phyloP scores from a whole-genome alignment of 306 rosid genomes.

The Heteromeles arbutifolia region DNA sequence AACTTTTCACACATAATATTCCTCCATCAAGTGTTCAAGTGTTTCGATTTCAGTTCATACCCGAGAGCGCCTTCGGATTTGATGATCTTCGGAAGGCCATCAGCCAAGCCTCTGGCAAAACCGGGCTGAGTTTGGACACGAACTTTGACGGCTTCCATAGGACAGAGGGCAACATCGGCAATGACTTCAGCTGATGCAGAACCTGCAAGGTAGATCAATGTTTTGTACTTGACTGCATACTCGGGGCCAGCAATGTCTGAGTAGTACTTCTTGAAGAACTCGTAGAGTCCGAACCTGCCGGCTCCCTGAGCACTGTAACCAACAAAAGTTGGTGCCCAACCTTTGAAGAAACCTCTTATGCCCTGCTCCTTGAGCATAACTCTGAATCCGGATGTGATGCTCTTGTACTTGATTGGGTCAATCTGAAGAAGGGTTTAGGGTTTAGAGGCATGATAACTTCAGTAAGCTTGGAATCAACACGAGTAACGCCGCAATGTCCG shows the following conservation, averaged over 20 bases:
- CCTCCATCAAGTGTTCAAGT: not conserved
- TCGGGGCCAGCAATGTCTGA: constrained; percentile 73
- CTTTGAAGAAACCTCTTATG: constrained; percentile 53
- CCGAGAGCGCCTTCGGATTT: constrained; percentile 60
- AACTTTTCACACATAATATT: not conserved
- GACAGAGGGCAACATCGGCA: constrained; percentile 78
- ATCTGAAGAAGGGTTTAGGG: constrained; percentile 27
- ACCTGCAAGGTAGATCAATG: constrained; percentile 68
- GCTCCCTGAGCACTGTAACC: constrained; percentile 92
- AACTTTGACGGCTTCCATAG: constrained; percentile 86
- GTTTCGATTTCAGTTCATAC: constrained; percentile 17
- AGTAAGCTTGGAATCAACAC: not conserved
- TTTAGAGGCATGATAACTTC: not conserved
- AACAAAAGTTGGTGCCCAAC: constrained; percentile 78
- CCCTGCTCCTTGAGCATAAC: constrained; percentile 70
- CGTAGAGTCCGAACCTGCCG: constrained; percentile 69
- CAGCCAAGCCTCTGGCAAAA: constrained; percentile 68
- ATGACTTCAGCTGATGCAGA: constrained; percentile 80
- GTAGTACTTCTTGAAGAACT: constrained; percentile 82
- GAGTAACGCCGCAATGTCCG: not conserved
- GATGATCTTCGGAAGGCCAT: constrained; percentile 65
- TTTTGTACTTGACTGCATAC: constrained; percentile 67
- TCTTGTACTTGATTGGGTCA: constrained; percentile 67
- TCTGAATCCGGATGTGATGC: constrained; percentile 62
- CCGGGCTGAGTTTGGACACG: constrained; percentile 92